These are phyloP conservation scores for Pulveroboletus sp. DNA, from an alignment of 768 basidiomycete species.

Conservation along the genomic window DNA sequence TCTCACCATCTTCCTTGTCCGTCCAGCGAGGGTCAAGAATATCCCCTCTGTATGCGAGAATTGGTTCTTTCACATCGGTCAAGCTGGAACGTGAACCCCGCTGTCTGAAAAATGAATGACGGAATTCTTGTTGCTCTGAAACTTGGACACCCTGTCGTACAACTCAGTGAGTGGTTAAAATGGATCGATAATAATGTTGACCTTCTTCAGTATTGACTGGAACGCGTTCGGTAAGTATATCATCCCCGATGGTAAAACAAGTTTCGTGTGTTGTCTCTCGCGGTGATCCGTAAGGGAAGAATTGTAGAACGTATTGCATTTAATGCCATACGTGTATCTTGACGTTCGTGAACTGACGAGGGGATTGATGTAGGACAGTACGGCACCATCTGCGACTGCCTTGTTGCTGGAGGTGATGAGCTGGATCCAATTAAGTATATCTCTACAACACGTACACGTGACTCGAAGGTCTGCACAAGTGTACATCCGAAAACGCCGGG, in stretches of 20 bases:
- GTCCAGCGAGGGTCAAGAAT: constrained; percentile 4
- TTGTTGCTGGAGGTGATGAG: constrained; percentile 6
- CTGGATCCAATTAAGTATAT: too few species aligned
- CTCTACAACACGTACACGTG: not conserved
- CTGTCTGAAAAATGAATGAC: constrained; percentile 1
- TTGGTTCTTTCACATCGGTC: not conserved
- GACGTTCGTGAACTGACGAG: constrained; percentile 8
- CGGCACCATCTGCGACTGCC: constrained; percentile 14
- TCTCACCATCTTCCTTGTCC: constrained; percentile 15
- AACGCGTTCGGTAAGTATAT: constrained; percentile 8
- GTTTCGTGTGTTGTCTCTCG: too few species aligned
- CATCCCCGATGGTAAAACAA: too few species aligned
- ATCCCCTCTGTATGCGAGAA: constrained; percentile 19
- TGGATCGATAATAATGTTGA: too few species aligned
- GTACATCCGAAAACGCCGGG: constrained; percentile 7
- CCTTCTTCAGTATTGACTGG: constrained; percentile 11
- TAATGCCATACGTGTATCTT: constrained; percentile 13
- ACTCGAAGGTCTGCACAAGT: constrained; percentile 7
- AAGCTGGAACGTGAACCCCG: not conserved
- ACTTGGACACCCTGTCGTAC: constrained; percentile 8
- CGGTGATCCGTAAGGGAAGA: constrained; percentile 8
- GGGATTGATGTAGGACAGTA: constrained; percentile 10
- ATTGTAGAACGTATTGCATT: constrained; percentile 11
- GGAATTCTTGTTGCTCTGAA: constrained; percentile 16
- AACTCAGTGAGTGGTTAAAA: not conserved